Conservation (phyloP, 257 asterid species). For the Ligustrum vulgare region DNA sequence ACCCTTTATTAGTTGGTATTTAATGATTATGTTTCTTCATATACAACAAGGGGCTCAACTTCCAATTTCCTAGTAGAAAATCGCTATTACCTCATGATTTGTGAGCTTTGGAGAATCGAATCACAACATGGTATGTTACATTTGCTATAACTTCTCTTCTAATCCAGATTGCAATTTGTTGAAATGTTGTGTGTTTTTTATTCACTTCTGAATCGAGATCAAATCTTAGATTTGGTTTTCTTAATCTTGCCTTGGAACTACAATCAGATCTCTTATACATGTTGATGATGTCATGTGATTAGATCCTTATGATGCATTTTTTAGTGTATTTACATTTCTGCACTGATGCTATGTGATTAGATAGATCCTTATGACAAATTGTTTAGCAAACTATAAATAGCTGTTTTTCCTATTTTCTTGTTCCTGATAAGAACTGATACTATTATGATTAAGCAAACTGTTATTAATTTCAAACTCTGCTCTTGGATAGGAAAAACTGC, state of each 20-base stretch:
- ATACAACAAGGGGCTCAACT: conserved; percentile 15
- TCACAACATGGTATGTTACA: background rate
- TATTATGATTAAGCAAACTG: background rate
- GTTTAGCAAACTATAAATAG: background rate
- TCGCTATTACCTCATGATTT: conserved; percentile 9
- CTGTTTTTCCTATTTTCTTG: background rate
- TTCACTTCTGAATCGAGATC: background rate
- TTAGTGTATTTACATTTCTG: background rate
- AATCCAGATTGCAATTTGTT: background rate
- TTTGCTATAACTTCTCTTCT: conserved; percentile 5
- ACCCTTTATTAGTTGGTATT: conserved; percentile 7
- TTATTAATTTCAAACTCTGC: background rate
- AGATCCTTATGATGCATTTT: background rate
- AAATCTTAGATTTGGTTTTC: background rate
- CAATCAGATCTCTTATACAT: background rate
- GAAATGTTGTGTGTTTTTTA: background rate
- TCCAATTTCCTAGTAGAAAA: conserved; percentile 5
- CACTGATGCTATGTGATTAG: background rate
- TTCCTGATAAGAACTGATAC: background rate
- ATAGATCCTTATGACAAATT: background rate
- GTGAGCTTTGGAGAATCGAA: conserved; percentile 10
- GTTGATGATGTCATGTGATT: background rate
- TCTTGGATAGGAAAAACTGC: background rate
- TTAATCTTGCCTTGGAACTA: background rate
- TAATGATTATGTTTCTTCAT: conserved; percentile 13